Evolutionary conservation across 2,329 filamentous ascomycete genomes (phyloP).

Genomic region (Penicillium sp.): DNA sequence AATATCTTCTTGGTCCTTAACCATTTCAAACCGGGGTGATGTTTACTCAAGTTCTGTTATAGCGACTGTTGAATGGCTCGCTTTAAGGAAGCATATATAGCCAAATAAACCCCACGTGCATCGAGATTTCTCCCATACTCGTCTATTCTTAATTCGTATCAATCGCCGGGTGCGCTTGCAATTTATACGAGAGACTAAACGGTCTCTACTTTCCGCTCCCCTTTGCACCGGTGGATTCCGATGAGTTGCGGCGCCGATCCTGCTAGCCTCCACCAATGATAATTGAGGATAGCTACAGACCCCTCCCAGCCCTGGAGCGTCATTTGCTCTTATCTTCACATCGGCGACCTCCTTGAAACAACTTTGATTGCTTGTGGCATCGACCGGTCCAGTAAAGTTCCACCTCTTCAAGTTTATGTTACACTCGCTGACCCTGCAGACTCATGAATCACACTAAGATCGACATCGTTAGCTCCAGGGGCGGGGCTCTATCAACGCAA

Average conservation of each 20-base stretch:
- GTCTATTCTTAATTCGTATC: not conserved
- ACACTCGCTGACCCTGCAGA: not conserved
- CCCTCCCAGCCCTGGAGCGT: conserved; percentile 1
- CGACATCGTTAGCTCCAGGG: not conserved
- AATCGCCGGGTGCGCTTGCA: not conserved
- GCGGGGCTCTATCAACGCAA: not conserved
- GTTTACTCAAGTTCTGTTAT: not conserved
- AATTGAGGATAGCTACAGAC: not conserved
- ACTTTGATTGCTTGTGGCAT: not conserved
- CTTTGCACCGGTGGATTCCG: conserved; percentile 12
- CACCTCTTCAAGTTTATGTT: not conserved
- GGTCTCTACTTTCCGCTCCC: not conserved
- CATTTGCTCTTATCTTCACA: conserved; percentile 2
- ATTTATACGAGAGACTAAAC: not conserved
- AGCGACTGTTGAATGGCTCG: not conserved
- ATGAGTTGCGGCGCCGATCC: conserved; percentile 14
- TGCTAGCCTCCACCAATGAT: conserved; percentile 1
- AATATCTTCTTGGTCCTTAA: too few relatives aligned
- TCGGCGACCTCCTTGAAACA: conserved; percentile 3
- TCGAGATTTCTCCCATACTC: not conserved
- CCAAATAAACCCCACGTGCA: not conserved
- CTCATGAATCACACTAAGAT: not conserved
- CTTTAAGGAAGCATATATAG: not conserved
- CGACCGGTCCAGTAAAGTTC: not conserved
- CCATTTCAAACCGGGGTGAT: not conserved